Evolutionary conservation across 106 monocot genomes (phyloP), one percentile per base, ranked within the genome.

Genomic region (Vanilla planifolia): DNA sequence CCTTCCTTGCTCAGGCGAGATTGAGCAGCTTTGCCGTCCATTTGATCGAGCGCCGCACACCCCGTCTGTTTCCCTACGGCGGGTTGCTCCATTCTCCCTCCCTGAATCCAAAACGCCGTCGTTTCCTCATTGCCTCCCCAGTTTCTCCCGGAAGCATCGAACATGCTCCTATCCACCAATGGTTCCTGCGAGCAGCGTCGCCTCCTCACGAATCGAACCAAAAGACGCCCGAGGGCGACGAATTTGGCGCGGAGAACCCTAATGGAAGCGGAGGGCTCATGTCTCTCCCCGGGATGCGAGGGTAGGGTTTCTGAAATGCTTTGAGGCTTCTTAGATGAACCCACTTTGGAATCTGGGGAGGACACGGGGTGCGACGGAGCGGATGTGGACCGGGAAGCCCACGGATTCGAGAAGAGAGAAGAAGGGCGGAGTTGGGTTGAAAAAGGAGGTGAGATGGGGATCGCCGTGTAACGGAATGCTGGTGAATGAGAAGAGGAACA

Each of bases 171-270:
- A 17, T 48, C 47, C 11, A 60, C 55, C 58, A 59, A 28, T 17
- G 36, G 27, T 61, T 64, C 68, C 27, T 78, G 63, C 21, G 72
- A 53, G 68, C 75, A 75, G 26, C 66, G 74, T 1, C 71, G 55
- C 10, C 64, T 44, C 63, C 48, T 62, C 35, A 80, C 19, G 64
- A 84, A 71, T 50, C 79, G 61, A 36, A 84, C 72, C 84, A 84
- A 79, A 43, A 80, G 51, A 48, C 62, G 53, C 33, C 44, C 35
- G 20, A 48, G 2, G 51, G 52, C 27, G 8, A 17, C 48, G 50
- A 64, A 26, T 27, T 57, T 59, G 43, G 48, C 33, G 24, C 59
- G 32, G 1, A 69, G 3, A 26, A 16, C 32, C 13, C 37, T 27
- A 43, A 62, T 17, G 24, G 48, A 22, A n/a, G n/a, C n/a, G 19